Percentiles rank a stretch among this genome's conserved stretches.
These are phyloP conservation scores for Cercophora newfieldiana DNA, from an alignment of 495 filamentous ascomycete species.

Conservation along the genomic window DNA sequence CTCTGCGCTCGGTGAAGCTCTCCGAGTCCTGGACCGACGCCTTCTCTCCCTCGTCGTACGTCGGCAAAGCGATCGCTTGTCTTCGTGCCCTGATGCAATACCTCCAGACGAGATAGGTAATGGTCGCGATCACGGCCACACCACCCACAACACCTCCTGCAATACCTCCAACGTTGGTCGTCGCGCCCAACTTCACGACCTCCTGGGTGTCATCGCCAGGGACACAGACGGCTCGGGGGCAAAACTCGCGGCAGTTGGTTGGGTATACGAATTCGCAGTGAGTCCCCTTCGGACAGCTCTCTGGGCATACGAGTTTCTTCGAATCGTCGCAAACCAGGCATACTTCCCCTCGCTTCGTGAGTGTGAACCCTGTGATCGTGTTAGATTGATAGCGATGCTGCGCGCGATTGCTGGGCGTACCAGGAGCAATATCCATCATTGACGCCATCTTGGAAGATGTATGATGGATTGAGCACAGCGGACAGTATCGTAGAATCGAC, in stretches of 20 bases:
- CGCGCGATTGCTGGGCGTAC: slow-evolving; percentile 11
- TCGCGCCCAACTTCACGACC: slow-evolving; percentile 28
- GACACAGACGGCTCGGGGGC: slow-evolving; percentile 42
- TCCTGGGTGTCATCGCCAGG: slow-evolving; percentile 22
- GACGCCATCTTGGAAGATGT: slow-evolving; percentile 21
- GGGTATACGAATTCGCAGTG: slow-evolving; percentile 42
- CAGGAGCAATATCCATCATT: slow-evolving; percentile 1
- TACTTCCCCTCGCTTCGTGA: slow-evolving; percentile 26
- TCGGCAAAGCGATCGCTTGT: slow-evolving; percentile 53
- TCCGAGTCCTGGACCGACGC: slow-evolving; percentile 53
- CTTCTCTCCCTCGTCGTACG: slow-evolving; percentile 56
- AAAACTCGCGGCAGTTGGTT: slow-evolving; percentile 31
- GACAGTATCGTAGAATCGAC: not conserved
- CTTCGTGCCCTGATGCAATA: slow-evolving; percentile 82
- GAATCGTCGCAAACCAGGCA: slow-evolving; percentile 28
- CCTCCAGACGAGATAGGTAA: slow-evolving; percentile 81
- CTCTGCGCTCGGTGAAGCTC: slow-evolving; percentile 60
- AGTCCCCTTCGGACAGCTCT: slow-evolving; percentile 20
- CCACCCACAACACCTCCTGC: slow-evolving; percentile 83
- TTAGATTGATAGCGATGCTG: slow-evolving; percentile 3
- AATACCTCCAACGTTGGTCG: slow-evolving; percentile 75
- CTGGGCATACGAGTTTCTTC: slow-evolving; percentile 28
- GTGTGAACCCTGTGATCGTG: slow-evolving; percentile 1
- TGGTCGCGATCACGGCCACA: slow-evolving; percentile 62
- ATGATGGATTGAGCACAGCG: not conserved